These are phyloP conservation scores for Endotrypanum monterogeii DNA, from an alignment of 208 protist genomes.

Conservation along the genomic window DNA sequence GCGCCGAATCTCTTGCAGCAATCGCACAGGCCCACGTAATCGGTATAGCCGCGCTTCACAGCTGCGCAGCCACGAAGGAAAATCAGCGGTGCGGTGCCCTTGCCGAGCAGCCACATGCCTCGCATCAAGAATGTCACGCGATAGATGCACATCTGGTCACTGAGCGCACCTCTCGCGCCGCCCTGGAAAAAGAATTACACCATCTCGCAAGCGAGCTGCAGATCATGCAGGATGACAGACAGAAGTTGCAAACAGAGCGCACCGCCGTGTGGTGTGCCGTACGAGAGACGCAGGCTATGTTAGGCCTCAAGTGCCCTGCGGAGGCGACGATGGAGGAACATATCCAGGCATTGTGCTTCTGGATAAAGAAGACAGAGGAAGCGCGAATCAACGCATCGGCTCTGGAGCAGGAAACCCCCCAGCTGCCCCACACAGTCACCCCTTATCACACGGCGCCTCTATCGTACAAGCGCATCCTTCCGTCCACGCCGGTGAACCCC, in stretches of 20 bases:
- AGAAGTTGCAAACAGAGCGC: constrained; percentile 15
- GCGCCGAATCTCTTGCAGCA: constrained; percentile 9
- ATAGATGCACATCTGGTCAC: neutral
- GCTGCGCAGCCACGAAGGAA: constrained; percentile 1
- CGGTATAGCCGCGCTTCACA: constrained; percentile 2
- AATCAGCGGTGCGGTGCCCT: constrained; percentile 5
- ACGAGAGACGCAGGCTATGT: constrained; percentile 2
- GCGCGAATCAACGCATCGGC: neutral
- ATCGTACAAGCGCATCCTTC: constrained; percentile 44
- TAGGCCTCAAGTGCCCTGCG: neutral
- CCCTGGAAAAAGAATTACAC: constrained; percentile 20
- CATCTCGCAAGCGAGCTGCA: constrained; percentile 1
- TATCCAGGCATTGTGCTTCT: constrained; percentile 9
- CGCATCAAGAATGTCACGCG: constrained; percentile 6
- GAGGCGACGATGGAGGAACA: constrained; percentile 20
- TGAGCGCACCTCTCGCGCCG: constrained; percentile 8
- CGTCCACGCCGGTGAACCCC: constrained; percentile 33
- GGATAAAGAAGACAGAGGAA: constrained; percentile 11
- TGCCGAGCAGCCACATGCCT: neutral
- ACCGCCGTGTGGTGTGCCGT: constrained; percentile 13
- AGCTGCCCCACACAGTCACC: neutral
- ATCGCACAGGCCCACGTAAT: constrained; percentile 14
- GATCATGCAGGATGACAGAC: constrained; percentile 4
- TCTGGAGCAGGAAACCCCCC: neutral
- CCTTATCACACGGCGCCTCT: neutral